Evolutionary conservation across 1,284 basidiomycete genomes (phyloP).

Genomic region (Heterobasidion irregulare): DNA sequence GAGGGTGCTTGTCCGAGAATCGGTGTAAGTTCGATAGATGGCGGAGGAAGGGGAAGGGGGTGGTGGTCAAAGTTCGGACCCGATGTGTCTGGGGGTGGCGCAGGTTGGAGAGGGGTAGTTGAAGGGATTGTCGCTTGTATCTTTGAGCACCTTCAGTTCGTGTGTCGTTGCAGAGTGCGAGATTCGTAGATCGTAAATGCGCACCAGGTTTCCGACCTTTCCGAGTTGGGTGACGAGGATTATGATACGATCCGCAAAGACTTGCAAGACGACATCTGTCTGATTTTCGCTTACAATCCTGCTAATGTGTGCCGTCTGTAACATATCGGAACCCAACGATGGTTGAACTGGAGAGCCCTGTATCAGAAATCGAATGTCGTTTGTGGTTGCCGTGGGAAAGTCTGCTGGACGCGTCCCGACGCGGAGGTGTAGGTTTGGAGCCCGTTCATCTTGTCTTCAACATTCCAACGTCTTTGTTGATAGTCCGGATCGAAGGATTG

Average conservation of each 20-base stretch:
- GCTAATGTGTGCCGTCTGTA: slow-evolving; percentile 27
- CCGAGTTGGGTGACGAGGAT: slow-evolving; percentile 82
- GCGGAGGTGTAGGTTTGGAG: too few species aligned
- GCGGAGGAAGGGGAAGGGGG: slow-evolving; percentile 58
- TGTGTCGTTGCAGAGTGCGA: too few species aligned
- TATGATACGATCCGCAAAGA: slow-evolving; percentile 71
- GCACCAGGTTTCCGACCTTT: slow-evolving; percentile 80
- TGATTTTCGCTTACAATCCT: slow-evolving; percentile 42
- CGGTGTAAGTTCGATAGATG: slow-evolving; percentile 66
- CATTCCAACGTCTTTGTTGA: too few species aligned
- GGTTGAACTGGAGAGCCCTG: neutral
- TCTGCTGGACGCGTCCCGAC: too few species aligned
- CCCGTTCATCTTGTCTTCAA: too few species aligned
- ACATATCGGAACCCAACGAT: slow-evolving; percentile 11
- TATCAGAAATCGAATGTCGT: neutral
- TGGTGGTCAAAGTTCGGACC: slow-evolving; percentile 21
- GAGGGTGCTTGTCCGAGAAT: slow-evolving; percentile 69
- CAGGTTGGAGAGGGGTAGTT: slow-evolving; percentile 48
- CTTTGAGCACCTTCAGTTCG: slow-evolving; percentile 27
- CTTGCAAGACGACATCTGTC: slow-evolving; percentile 74
- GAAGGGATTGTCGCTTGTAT: slow-evolving; percentile 76
- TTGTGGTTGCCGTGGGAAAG: neutral
- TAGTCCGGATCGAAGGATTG: too few species aligned
- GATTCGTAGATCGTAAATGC: too few species aligned
- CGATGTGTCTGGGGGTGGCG: slow-evolving; percentile 26